These are phyloP conservation scores for Blastobotrys terrestris DNA, from an alignment of 805 yeast species.

Conservation along the genomic window DNA sequence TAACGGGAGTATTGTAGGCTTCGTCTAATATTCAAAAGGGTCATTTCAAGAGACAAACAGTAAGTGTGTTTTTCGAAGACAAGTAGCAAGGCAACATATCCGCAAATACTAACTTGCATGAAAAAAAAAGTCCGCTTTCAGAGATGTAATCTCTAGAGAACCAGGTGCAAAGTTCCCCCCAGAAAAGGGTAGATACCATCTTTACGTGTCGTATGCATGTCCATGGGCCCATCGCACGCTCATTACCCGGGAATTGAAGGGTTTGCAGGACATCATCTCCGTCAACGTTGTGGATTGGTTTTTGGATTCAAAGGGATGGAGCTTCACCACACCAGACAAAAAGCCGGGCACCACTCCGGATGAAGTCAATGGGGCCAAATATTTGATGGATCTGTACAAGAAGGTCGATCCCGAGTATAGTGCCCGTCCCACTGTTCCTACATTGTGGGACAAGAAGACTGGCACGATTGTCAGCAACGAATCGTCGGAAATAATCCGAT, in stretches of 20 bases:
- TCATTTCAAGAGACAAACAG: slow-evolving; percentile 2
- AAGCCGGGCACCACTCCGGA: no score
- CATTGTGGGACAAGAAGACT: slow-evolving; percentile 81
- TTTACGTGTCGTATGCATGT: slow-evolving; percentile 83
- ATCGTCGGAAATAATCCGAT: slow-evolving; percentile 81
- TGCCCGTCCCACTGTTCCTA: slow-evolving; percentile 89
- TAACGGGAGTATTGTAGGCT: no score
- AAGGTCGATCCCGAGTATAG: slow-evolving; percentile 67
- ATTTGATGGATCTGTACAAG: slow-evolving; percentile 66
- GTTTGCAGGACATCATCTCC: slow-evolving; percentile 45
- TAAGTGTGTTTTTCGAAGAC: not conserved
- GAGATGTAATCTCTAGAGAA: slow-evolving; percentile 53
- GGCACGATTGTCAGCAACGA: slow-evolving; percentile 87
- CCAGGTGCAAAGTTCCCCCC: slow-evolving; percentile 63
- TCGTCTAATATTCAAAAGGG: not conserved
- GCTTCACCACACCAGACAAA: slow-evolving; percentile 54
- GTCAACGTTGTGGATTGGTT: slow-evolving; percentile 84
- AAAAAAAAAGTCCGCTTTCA: slow-evolving; percentile 43
- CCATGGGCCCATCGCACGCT: slow-evolving; percentile 95
- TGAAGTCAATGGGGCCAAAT: slow-evolving; percentile 49
- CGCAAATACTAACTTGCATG: not conserved
- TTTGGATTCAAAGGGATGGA: slow-evolving; percentile 77
- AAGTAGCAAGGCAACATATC: no score
- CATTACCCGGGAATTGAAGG: slow-evolving; percentile 68
- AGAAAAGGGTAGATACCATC: slow-evolving; percentile 75